Base-by-base conservation (phyloP, 1,284 basidiomycete species). In the Grifola frondosa region DNA sequence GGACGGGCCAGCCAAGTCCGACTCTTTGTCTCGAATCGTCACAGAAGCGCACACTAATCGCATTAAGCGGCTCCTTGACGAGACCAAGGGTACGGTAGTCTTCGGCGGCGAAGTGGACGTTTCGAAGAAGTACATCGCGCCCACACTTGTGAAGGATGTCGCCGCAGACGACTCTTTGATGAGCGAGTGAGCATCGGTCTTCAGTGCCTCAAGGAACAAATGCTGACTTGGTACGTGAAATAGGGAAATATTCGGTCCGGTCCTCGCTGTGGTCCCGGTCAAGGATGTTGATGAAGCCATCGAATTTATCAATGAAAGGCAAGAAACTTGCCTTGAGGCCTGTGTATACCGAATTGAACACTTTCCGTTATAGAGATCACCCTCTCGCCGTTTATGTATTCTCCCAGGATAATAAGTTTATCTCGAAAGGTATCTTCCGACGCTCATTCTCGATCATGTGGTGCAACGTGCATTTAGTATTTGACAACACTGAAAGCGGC, bases 341-440 rank as follows among this genome's bases (percentile, higher is more conserved):
- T 1, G 20, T 6, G 11, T 25, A 15, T 37, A 28, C 11, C 12
- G 8, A 32, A 21, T 29, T 46, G 24, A 2, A n/a, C n/a, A 15
- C 19, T n/a, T 20, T 21, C 13, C 15, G 10, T 5, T 19, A 13
- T 48, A 84, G 82, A 32, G 84, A 86, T 45, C 81, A 88, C 50
- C 87, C 89, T 4, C 72, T 92, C 6, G 75, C 81, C 0, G 62
- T 91, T 12, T 90, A 91, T 53, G 75, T 87, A 20, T 92, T 91
- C 65, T 73, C 84, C 2, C 64, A 73, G 41, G 74, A 83, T 52
- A 53, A 70, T 2, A 62, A 60, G 10, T 72, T 80, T 54, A 85
- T 86, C 62, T 60, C 70, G 19, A 81, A 81, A 62, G 74, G 84
- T 78, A 50, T 13, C 30, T 8, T 20, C 15, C 19, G 23, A 15